These are phyloP conservation scores for Rhododendron kiyosumense DNA, from an alignment of 148 eudicot species.

Conservation along the genomic window DNA sequence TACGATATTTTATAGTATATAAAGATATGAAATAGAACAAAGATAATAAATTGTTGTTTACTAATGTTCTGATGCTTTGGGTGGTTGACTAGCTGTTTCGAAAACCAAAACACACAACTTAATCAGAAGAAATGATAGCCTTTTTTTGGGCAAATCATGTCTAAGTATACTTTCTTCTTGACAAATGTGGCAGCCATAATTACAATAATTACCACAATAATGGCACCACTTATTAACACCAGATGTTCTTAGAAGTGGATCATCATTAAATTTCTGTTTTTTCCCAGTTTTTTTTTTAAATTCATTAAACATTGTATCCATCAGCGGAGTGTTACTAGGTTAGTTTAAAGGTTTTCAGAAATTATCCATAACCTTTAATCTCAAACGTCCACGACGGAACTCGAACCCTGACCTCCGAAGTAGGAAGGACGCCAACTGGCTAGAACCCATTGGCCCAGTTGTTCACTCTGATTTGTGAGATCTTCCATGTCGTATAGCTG, in stretches of 20 bases:
- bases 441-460: background rate
- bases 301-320: too few species aligned
- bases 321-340: too few species aligned
- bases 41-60: too few species aligned
- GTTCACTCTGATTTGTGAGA: background rate
- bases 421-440: too few species aligned
- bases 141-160: constrained; percentile 15
- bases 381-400: too few species aligned
- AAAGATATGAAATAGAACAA: too few species aligned
- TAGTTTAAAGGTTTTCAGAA: too few species aligned
- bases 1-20: too few species aligned
- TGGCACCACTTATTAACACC: constrained; percentile 10
- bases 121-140: constrained; percentile 24
- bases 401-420: too few species aligned
- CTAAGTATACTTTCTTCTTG: constrained; percentile 19
- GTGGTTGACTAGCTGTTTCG: constrained; percentile 17
- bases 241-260: background rate
- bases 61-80: constrained; percentile 5
- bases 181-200: constrained; percentile 1
- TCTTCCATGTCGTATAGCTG: constrained; percentile 10
- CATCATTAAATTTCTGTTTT: background rate
- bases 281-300: background rate
- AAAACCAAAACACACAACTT: constrained; percentile 25
- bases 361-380: too few species aligned
- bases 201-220: constrained; percentile 19